These are phyloP conservation scores for Penicillium glabrum DNA, from an alignment of 2,329 filamentous ascomycete genomes.

Conservation along the genomic window DNA sequence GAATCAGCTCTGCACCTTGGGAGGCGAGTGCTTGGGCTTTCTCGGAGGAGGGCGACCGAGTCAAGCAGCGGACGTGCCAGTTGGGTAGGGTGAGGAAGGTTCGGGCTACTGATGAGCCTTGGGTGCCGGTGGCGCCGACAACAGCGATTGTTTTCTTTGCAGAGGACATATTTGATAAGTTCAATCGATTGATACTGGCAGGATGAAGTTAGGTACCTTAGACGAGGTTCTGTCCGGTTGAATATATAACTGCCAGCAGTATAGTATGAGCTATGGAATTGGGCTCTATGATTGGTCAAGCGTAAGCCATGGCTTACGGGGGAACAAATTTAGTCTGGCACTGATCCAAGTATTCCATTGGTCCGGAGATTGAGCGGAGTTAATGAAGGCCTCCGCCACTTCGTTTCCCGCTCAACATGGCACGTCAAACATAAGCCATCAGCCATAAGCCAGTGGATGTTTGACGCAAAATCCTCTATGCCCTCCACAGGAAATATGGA, in stretches of 20 bases:
- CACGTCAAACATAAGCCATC: neutral
- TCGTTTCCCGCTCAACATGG: neutral
- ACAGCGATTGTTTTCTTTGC: constrained; percentile 42
- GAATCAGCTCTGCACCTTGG: constrained; percentile 30
- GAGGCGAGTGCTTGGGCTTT: constrained; percentile 20
- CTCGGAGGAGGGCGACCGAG: constrained; percentile 26
- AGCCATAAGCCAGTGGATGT: neutral
- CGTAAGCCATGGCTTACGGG: constrained; percentile 4
- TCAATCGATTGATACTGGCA: neutral
- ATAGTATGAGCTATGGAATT: neutral
- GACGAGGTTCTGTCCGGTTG: neutral
- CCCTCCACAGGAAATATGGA: neutral
- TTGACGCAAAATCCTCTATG: neutral
- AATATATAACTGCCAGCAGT: constrained; percentile 16
- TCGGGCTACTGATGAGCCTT: constrained; percentile 30
- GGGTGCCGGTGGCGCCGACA: constrained; percentile 37
- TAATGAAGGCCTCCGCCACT: neutral
- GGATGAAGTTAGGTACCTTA: neutral
- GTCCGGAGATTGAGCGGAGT: neutral
- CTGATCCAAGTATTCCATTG: neutral
- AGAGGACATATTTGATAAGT: constrained; percentile 25
- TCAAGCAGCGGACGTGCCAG: constrained; percentile 35
- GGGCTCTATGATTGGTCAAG: neutral
- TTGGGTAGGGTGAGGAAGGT: constrained; percentile 25
- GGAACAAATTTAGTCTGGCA: neutral